A percentile compares a stretch with the other conserved stretches of the same genome.
Conservation (phyloP, 192 early-diverging fungal genomes). For the Coemansia sp. region DNA sequence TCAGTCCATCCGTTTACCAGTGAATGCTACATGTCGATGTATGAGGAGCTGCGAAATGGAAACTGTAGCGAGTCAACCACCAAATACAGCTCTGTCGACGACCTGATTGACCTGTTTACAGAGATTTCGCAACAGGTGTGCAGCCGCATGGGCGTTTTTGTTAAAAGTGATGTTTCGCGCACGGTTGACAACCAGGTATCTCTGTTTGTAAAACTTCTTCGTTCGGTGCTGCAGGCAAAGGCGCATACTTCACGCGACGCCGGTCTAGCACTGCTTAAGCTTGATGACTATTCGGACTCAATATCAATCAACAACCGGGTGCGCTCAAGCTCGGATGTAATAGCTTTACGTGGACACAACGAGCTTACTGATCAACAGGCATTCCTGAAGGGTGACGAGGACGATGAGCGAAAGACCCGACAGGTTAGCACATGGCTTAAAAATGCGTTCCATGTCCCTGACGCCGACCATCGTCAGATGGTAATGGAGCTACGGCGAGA, state of each 20-base stretch:
- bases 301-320: conserved; percentile 9
- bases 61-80: conserved; percentile 22
- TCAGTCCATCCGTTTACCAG: conserved; percentile 46
- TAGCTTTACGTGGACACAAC: conserved; percentile 7
- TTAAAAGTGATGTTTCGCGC: conserved; percentile 21
- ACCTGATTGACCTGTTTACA: conserved; percentile 34
- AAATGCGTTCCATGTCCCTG: conserved; percentile 32
- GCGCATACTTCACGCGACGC: conserved; percentile 50
- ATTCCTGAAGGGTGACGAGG: not conserved
- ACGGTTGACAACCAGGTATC: conserved; percentile 45
- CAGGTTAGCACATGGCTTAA: conserved; percentile 32
- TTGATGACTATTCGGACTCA: conserved; percentile 37
- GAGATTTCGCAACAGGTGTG: conserved; percentile 26
- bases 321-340: conserved; percentile 13
- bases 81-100: conserved; percentile 39
- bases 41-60: conserved; percentile 27
- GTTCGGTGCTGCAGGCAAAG: conserved; percentile 40
- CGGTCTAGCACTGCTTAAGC: conserved; percentile 41
- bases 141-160: conserved; percentile 24
- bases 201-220: conserved; percentile 44
- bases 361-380: conserved; percentile 8
- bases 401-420: conserved; percentile 6
- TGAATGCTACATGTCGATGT: conserved; percentile 39
- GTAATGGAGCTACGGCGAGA: conserved; percentile 33
- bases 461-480: conserved; percentile 28